A percentile compares a stretch with the other conserved stretches of the same genome.
Evolutionary conservation across 2,329 filamentous ascomycete species (phyloP).

Genomic region (Colletotrichum graminicola): DNA sequence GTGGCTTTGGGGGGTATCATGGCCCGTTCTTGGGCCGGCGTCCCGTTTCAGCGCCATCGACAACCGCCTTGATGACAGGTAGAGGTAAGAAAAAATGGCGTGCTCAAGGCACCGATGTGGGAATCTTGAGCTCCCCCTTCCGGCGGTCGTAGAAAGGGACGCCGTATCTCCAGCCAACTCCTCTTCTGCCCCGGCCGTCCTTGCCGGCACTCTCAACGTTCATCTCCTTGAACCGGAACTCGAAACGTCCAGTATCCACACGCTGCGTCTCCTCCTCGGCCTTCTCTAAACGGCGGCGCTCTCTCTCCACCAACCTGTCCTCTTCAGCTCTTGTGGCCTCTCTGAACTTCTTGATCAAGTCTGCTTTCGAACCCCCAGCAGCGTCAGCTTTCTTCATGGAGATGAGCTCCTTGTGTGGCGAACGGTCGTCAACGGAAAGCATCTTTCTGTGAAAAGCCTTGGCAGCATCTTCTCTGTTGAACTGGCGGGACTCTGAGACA

Average conservation of each 20-base stretch:
- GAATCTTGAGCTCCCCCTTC: slow-evolving; percentile 76
- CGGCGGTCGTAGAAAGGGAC: slow-evolving; percentile 72
- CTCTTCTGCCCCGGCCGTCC: slow-evolving; percentile 63
- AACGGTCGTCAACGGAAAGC: slow-evolving; percentile 70
- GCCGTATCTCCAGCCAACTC: slow-evolving; percentile 74
- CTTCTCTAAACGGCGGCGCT: slow-evolving; percentile 50
- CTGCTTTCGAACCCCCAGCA: slow-evolving; percentile 51
- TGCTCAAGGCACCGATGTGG: slow-evolving; percentile 68
- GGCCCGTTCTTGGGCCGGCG: neutral
- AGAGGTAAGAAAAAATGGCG: neutral
- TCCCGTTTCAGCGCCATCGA: neutral
- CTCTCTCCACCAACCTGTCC: slow-evolving; percentile 52
- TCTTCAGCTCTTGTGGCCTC: slow-evolving; percentile 59
- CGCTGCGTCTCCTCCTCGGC: slow-evolving; percentile 58
- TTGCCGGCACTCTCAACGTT: slow-evolving; percentile 68
- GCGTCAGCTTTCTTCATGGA: slow-evolving; percentile 63
- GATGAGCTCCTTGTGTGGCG: slow-evolving; percentile 73
- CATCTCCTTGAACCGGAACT: slow-evolving; percentile 73
- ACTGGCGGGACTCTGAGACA: slow-evolving; percentile 71
- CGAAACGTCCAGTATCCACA: slow-evolving; percentile 65
- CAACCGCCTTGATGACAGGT: neutral
- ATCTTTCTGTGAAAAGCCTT: slow-evolving; percentile 72
- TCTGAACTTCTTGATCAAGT: slow-evolving; percentile 57
- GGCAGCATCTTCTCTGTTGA: slow-evolving; percentile 75
- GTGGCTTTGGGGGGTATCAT: slow-evolving; percentile 6